These are phyloP conservation scores for Metschnikowia dekortorum DNA, from an alignment of 805 yeast species.

Conservation along the genomic window DNA sequence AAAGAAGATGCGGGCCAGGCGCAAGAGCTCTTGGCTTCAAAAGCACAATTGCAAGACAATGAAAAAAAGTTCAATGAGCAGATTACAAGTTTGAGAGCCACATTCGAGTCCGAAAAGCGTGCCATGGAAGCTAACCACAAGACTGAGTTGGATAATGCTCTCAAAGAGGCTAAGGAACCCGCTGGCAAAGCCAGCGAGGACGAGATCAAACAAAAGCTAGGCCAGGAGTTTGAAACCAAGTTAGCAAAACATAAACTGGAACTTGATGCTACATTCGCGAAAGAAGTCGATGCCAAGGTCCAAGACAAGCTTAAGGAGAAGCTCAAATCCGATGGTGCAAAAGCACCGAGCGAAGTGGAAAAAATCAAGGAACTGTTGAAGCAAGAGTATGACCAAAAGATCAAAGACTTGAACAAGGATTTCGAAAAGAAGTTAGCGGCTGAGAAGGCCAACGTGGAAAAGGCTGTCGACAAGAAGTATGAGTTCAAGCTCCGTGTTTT, in stretches of 20 bases:
- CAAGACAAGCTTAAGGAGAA: conserved; percentile 18
- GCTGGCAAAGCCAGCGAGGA: conserved; percentile 1
- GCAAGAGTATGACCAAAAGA: conserved; percentile 18
- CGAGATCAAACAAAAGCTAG: conserved; percentile 22
- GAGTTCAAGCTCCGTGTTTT: conserved; percentile 56
- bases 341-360: not conserved
- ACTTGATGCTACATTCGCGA: conserved; percentile 33
- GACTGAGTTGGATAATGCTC: conserved; percentile 20
- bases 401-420: conserved; percentile 19
- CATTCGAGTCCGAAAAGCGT: conserved; percentile 29
- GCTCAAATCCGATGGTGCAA: conserved; percentile 2
- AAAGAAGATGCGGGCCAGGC: conserved; percentile 10
- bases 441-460: conserved; percentile 38
- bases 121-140: conserved; percentile 14
- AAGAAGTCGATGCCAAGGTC: conserved; percentile 19
- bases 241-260: conserved; percentile 17
- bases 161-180: not conserved
- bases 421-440: conserved; percentile 17
- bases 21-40: conserved; percentile 4
- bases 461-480: conserved; percentile 51
- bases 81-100: conserved; percentile 20
- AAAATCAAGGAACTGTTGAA: conserved; percentile 14
- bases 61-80: conserved; percentile 12
- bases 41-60: conserved; percentile 3
- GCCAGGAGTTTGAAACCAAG: conserved; percentile 20